Percentiles rank a stretch among this genome's conserved stretches.
phyloP scores from a whole-genome alignment of 2,329 filamentous ascomycete genomes.

The Trichoderma breve region DNA sequence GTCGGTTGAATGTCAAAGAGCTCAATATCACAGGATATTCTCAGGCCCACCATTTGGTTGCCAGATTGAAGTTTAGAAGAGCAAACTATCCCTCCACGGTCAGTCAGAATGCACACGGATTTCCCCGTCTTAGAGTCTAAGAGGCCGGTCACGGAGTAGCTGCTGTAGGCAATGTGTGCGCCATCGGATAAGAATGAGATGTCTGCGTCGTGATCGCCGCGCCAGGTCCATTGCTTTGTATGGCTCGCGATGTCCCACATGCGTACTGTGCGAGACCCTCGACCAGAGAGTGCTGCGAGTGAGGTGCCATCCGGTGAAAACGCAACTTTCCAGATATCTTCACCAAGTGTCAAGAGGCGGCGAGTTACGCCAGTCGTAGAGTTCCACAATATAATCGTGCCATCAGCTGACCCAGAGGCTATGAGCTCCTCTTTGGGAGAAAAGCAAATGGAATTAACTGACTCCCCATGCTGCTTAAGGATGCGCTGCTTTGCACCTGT shows the following conservation, averaged over 20 bases:
- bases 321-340: neutral
- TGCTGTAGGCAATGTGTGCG: neutral
- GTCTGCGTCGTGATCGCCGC: too few species aligned
- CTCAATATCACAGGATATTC: neutral
- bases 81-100: neutral
- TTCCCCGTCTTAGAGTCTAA: neutral
- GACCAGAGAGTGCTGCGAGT: neutral
- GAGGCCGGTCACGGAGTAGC: neutral
- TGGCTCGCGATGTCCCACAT: neutral
- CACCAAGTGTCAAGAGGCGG: neutral
- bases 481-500: neutral
- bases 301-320: neutral
- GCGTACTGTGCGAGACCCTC: too few species aligned
- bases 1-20: neutral
- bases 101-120: neutral
- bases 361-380: neutral
- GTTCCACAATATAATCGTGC: neutral
- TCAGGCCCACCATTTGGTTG: neutral
- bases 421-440: neutral
- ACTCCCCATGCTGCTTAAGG: fast-evolving
- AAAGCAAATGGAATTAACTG: neutral
- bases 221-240: too few species aligned
- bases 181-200: neutral
- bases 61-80: neutral
- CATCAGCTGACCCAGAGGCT: neutral